Evolutionary conservation across 208 protist genomes (phyloP).

Genomic region (Trypanosomatidae sp.): DNA sequence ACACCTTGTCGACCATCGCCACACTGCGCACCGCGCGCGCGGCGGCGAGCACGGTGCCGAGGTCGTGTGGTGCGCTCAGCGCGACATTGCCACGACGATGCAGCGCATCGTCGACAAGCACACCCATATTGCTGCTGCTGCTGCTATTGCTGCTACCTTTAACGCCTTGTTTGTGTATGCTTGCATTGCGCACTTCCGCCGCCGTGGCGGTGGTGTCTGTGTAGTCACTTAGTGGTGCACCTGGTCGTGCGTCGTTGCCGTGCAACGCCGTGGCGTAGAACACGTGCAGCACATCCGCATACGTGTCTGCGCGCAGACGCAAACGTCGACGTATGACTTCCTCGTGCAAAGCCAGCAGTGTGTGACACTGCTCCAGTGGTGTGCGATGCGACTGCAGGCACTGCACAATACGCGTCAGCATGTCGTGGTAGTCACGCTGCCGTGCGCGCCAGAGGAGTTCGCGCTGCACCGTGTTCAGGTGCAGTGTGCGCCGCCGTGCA

Average conservation of each 20-base stretch:
- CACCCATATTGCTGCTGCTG: constrained; percentile 2
- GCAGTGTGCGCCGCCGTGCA: constrained; percentile 13
- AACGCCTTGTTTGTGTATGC: constrained; percentile 9
- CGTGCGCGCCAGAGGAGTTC: constrained; percentile 43
- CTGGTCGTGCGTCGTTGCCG: constrained; percentile 2
- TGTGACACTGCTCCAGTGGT: constrained; percentile 46
- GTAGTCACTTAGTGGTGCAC: not conserved
- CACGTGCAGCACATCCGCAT: constrained; percentile 68
- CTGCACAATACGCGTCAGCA: constrained; percentile 29
- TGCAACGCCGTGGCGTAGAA: constrained; percentile 35
- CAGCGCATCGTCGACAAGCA: not conserved
- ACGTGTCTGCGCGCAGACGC: constrained; percentile 61
- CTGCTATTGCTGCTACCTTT: constrained; percentile 5
- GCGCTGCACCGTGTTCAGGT: constrained; percentile 28
- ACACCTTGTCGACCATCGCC: constrained; percentile 27
- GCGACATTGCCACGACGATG: not conserved
- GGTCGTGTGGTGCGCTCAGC: constrained; percentile 21
- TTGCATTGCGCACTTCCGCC: not conserved
- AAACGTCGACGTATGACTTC: constrained; percentile 40
- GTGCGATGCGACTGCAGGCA: constrained; percentile 52
- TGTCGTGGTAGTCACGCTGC: constrained; percentile 33
- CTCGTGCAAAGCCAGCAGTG: constrained; percentile 44
- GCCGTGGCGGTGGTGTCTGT: too few species aligned
- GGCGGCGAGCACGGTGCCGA: constrained; percentile 15
- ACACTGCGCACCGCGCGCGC: constrained; percentile 18